Percentiles rank a stretch among this genome's conserved stretches.
phyloP scores from a whole-genome alignment of 108 stramenopile genomes.

The Discostella pseudostelligera region DNA sequence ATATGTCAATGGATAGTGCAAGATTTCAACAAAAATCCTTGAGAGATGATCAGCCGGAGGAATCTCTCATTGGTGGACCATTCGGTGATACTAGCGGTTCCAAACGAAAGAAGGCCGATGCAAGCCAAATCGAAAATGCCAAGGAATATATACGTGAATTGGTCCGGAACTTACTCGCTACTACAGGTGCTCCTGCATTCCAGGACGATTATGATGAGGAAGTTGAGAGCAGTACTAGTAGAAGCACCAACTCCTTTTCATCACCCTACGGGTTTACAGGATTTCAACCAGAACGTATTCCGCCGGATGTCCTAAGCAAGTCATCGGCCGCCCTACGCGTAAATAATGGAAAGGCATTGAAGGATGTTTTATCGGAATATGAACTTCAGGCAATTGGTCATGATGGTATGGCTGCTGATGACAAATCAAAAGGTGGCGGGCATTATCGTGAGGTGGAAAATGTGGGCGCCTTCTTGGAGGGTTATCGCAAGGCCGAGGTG shows the following conservation, averaged over 20 bases:
- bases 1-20: constrained; percentile 34
- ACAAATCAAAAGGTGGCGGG: constrained; percentile 73
- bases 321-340: constrained; percentile 65
- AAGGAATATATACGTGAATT: constrained; percentile 65
- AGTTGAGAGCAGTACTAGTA: constrained; percentile 10
- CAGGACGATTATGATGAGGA: constrained; percentile 48
- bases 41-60: constrained; percentile 15
- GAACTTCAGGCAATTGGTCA: constrained; percentile 82
- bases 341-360: constrained; percentile 59
- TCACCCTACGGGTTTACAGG: constrained; percentile 65
- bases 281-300: constrained; percentile 76
- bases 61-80: constrained; percentile 44
- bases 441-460: constrained; percentile 80
- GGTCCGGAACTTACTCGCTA: constrained; percentile 57
- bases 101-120: constrained; percentile 38
- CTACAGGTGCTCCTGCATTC: constrained; percentile 85
- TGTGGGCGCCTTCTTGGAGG: constrained; percentile 79
- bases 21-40: constrained; percentile 16
- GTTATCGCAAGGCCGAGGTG: constrained; percentile 78
- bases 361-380: constrained; percentile 69
- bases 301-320: constrained; percentile 50
- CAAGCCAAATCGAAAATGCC: constrained; percentile 60
- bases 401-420: constrained; percentile 80
- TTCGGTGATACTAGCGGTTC: constrained; percentile 40
- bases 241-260: constrained; percentile 21